Percentiles rank a stretch among this genome's conserved stretches.
These are phyloP conservation scores for Byssothecium circinans DNA, from an alignment of 2,329 filamentous ascomycete genomes.

Conservation along the genomic window DNA sequence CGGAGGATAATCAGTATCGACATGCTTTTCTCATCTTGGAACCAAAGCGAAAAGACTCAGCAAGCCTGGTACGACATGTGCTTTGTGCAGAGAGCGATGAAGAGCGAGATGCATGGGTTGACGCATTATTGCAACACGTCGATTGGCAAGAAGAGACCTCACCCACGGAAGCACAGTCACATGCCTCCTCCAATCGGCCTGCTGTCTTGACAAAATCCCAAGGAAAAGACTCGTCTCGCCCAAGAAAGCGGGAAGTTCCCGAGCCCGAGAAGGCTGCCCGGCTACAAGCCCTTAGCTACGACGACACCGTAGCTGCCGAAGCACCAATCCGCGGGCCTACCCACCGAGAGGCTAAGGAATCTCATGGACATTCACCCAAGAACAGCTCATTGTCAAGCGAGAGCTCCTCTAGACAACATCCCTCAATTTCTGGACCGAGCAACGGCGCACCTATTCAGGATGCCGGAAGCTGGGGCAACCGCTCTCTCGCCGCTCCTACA, in stretches of 20 bases:
- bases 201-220: slow-evolving; percentile 46
- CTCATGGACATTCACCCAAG: slow-evolving; percentile 32
- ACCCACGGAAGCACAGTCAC: slow-evolving; percentile 49
- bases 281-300: slow-evolving; percentile 57
- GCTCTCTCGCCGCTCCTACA: slow-evolving; percentile 55
- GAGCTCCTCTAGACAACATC: slow-evolving; percentile 35
- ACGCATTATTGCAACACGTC: slow-evolving; percentile 84
- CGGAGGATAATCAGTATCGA: slow-evolving; percentile 89
- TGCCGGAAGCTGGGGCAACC: slow-evolving; percentile 83
- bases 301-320: slow-evolving; percentile 59
- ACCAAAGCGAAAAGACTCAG: slow-evolving; percentile 93
- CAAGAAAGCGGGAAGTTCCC: slow-evolving; percentile 41
- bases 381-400: slow-evolving; percentile 39
- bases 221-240: slow-evolving; percentile 31
- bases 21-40: slow-evolving; percentile 95
- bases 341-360: slow-evolving; percentile 27
- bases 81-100: slow-evolving; percentile 92
- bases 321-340: slow-evolving; percentile 56
- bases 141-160: slow-evolving; percentile 62
- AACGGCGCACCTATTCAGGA: slow-evolving; percentile 85
- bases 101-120: slow-evolving; percentile 93
- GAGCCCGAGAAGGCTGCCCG: slow-evolving; percentile 37
- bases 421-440: slow-evolving; percentile 76
- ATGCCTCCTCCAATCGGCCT: slow-evolving; percentile 13
- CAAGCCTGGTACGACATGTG: slow-evolving; percentile 85